Base-by-base conservation (phyloP, 2,329 filamentous ascomycete species). In the Zalaria obscura region DNA sequence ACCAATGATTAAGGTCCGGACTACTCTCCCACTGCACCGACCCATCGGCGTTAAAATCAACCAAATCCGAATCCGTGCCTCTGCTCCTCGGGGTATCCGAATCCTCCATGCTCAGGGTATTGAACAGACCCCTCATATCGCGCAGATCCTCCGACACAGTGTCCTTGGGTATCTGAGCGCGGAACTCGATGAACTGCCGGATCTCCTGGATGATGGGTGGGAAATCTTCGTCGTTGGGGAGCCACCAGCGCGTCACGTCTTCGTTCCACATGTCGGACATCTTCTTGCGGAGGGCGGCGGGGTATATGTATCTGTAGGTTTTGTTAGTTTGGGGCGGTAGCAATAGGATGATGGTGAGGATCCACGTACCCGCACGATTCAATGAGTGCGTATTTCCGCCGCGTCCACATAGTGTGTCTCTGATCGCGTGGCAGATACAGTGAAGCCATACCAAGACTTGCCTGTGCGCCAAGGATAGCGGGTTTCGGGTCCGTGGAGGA, bases 201-300 rank as follows among this genome's bases (percentile, higher is more conserved):
- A 94, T 78, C 41, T 75, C 80, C 40, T 78, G 79, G 41, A 95
- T 70, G 35, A 93, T 75, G 1, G 75, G 73, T 7, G 75, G 80
- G 52, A 83, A 83, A 2, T 75, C 77, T 63, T 89, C 82, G 47
- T 85, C 76, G 57, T 91, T 74, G 2, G 87, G 84, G 3, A 95
- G 72, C 91, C 91, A 98, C 85, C 87, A 95, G 43, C 80, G 71
- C 36, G 75, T 75, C 40, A 87, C 76, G 18, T 79, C 76, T 9
- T 84, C 74, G 45, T 73, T 68, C 70, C 91, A 94, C 25, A 85
- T 60, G 37, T 82, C 73, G 28, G 83, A 77, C 72, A 96, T 81
- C 49, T 80, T 79, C 28, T 65, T 69, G 44, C 89, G 80, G 52
- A 89, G 78, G 8, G 75, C 75, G 27, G 76, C 67, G 1, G 88